Base-by-base conservation (phyloP, 1,284 basidiomycete genomes). In the Porogramme epimiltina region DNA sequence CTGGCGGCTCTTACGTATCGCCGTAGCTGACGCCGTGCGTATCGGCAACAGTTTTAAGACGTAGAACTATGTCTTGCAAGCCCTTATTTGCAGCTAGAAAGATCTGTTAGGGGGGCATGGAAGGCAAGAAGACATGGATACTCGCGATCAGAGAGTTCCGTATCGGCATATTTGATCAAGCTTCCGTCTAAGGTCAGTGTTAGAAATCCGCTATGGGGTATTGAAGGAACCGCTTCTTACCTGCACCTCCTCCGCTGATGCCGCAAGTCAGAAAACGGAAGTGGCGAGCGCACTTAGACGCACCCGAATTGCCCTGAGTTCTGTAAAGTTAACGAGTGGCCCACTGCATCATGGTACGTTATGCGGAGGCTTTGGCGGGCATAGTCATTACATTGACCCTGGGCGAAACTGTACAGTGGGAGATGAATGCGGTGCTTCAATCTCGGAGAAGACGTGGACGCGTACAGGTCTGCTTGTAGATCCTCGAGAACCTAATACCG, bases 11-110 rank as follows among this genome's bases (percentile, higher is more conserved):
- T 46, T 52, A 66, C 65, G 67, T 64, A 59, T 70, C 68, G 38
- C 63, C 66, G 36, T 65, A 56, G 26, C 64, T 62, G 19, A 66
- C 62, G 58, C 61, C 62, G 62, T 68, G 60, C 52, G 60, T 41
- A 61, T 48, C 20, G 63, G 51, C 56, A 67, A 64, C 16, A 60
- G 64, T 18, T 55, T 58, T 47, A 65, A 61, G 0, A 33, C 51
- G n/a, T 60, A 57, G 43, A 69, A n/a, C 59, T 52, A 68, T 66
- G 3, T 67, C 64, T 51, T 68, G 66, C 28, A 68, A 57, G 38
- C 66, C 66, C 25, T 56, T 43, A 51, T 69, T 69, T n/a, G 62
- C 62, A 33, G 65, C n/a, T n/a, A n/a, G n/a, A n/a, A n/a, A n/a
- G n/a, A n/a, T n/a, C n/a, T n/a, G n/a, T n/a, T n/a, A n/a, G n/a